Evolutionary conservation across 2,329 filamentous ascomycete genomes (phyloP).

Genomic region (Hypocreales sp.): DNA sequence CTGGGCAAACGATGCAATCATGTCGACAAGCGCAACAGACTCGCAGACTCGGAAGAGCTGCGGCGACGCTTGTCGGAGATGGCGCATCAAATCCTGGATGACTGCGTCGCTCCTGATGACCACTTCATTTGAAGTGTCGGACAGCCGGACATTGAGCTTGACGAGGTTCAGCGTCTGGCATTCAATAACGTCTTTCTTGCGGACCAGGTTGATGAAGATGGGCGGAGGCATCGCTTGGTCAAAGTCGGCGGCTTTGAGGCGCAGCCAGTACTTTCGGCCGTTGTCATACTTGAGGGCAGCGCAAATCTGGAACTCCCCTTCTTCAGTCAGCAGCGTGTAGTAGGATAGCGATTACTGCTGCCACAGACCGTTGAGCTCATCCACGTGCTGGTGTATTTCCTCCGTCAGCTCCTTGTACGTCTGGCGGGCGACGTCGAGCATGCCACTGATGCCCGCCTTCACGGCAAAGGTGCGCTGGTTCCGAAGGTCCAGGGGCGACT

Average conservation of each 20-base stretch:
- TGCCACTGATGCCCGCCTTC: constrained; percentile 67
- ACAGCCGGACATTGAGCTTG: constrained; percentile 64
- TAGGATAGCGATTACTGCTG: too few relatives aligned
- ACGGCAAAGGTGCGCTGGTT: constrained; percentile 88
- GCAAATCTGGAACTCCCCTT: constrained; percentile 40
- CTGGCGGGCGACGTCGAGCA: constrained; percentile 77
- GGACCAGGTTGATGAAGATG: constrained; percentile 61
- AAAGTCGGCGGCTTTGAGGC: constrained; percentile 45
- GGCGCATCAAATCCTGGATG: constrained; percentile 53
- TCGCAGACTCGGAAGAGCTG: constrained; percentile 74
- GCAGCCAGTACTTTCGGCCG: constrained; percentile 65
- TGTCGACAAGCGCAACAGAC: constrained; percentile 73
- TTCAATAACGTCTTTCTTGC: constrained; percentile 62
- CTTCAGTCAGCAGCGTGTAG: too few relatives aligned
- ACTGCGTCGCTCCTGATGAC: constrained; percentile 68
- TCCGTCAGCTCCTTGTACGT: constrained; percentile 80
- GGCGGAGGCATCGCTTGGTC: constrained; percentile 44
- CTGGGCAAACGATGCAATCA: constrained; percentile 65
- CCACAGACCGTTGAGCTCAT: constrained; percentile 50
- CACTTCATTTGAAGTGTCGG: constrained; percentile 70
- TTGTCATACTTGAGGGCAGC: constrained; percentile 63
- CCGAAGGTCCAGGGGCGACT: constrained; percentile 65
- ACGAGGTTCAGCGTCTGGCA: constrained; percentile 77
- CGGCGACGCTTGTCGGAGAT: constrained; percentile 58
- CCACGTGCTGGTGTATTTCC: constrained; percentile 58